Base-by-base conservation (phyloP, 768 basidiomycete species). In the Termitomyces sp. region DNA sequence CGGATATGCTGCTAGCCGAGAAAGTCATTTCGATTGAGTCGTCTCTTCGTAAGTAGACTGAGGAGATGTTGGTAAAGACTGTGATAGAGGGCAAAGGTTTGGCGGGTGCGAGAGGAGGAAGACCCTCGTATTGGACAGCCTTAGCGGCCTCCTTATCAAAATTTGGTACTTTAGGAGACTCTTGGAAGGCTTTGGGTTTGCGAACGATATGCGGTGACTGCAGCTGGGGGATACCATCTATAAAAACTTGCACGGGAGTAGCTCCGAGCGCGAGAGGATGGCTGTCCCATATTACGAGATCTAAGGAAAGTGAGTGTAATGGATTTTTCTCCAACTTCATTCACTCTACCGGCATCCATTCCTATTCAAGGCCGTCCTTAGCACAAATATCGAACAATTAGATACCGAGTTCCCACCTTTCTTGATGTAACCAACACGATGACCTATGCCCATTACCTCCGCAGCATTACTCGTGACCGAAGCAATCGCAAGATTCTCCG, bases 161-260 rank as follows among this genome's bases (percentile, higher is more conserved):
- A 63, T 88, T 77, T 0, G 91, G 90, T 2, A 85, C 83, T 42
- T 70, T 72, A 0, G 90, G 88, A 6, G 69, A 51, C 7, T 64
- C 63, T 60, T 83, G 81, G 66, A 74, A 80, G 16, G 67, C 57
- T 8, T 61, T 55, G 1, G 80, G 79, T 66, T 95, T 94, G 51
- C 71, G 48, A 39, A 77, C 67, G 18, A 80, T 68, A 61, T 76
- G 67, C 3, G 85, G 78, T 3, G 71, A 65, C 31, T 73, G 64
- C 2, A 90, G 65, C 66, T 98, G 94, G 1, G 87, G 72, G 50
- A 96, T 87, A 2, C 94, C 94, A 64, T 98, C 94, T 59, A 96
- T 90, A 72, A 85, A 92, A 20, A 94, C 92, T 73, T 95, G 92
- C 36, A 78, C 74, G 2, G 92, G 93, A 0, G 91, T 92, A n/a